phyloP scores from a whole-genome alignment of 73 alveolate genomes.

The Paramecium biaurelia region DNA sequence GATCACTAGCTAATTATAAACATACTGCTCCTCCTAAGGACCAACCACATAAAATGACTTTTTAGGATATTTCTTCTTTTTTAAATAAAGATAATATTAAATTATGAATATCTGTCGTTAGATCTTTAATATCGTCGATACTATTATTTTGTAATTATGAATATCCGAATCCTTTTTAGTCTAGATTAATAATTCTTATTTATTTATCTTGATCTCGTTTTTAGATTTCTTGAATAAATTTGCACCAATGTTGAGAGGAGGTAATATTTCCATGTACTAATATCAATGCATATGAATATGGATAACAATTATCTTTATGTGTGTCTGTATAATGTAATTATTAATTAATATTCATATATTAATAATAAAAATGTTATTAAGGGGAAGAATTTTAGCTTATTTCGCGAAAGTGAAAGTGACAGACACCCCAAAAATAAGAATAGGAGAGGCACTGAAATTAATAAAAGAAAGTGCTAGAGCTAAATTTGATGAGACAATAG shows the following conservation, averaged over 20 bases:
- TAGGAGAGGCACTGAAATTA: slow-evolving; percentile 15
- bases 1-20: not conserved
- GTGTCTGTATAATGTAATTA: not conserved
- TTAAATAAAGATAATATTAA: not conserved
- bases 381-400: slow-evolving; percentile 18
- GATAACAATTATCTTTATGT: not conserved
- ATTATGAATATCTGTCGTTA: not conserved
- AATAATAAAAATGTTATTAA: not conserved
- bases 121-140: not conserved
- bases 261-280: slow-evolving; percentile 25
- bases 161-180: not conserved
- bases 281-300: not conserved
- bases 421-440: not conserved
- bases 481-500: slow-evolving; percentile 68
- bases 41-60: not conserved
- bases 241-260: not conserved
- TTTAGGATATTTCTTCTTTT: not conserved
- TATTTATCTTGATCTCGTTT: not conserved
- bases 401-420: not conserved
- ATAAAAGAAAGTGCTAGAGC: slow-evolving; percentile 42
- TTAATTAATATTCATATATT: not conserved
- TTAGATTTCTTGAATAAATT: not conserved
- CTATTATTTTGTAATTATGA: not conserved
- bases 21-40: slow-evolving; percentile 19
- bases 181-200: not conserved